These are phyloP conservation scores for Brassica balearica DNA, from an alignment of 441 rosid genomes.

Conservation along the genomic window DNA sequence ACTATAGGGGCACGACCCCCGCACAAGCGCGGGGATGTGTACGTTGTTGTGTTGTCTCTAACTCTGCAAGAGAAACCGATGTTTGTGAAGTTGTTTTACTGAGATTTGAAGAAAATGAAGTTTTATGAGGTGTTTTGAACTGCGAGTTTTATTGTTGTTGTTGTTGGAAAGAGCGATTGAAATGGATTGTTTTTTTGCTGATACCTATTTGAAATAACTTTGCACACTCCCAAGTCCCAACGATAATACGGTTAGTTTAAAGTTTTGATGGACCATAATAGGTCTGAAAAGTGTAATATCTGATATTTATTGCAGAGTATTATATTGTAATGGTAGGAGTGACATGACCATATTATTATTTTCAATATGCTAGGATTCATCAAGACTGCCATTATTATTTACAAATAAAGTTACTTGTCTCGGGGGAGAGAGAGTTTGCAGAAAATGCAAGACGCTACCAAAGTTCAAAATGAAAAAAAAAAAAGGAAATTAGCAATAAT, in stretches of 20 bases:
- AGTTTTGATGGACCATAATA: not conserved
- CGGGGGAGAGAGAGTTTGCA: not conserved
- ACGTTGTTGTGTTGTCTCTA: not conserved
- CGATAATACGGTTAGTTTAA: not conserved
- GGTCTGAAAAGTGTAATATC: not conserved
- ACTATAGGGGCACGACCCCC: too few species aligned
- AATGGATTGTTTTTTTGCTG: not conserved
- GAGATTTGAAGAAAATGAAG: not conserved
- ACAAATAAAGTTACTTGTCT: too few species aligned
- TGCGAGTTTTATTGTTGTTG: not conserved
- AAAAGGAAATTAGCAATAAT: not conserved
- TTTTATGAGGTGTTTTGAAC: not conserved
- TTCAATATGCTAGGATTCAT: not conserved
- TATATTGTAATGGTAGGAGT: not conserved
- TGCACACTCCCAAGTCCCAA: not conserved
- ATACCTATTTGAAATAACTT: not conserved
- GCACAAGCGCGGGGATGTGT: not conserved
- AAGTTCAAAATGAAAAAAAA: not conserved
- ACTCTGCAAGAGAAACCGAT: not conserved
- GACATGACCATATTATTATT: not conserved
- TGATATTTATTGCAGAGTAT: not conserved
- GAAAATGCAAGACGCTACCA: not conserved
- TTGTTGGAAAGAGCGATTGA: not conserved
- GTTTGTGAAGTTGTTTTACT: not conserved
- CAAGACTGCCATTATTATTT: not conserved